Percentiles rank a stretch among this genome's conserved stretches.
These are phyloP conservation scores for Vigna nakashimae DNA, from an alignment of 306 rosid genomes.

Conservation along the genomic window DNA sequence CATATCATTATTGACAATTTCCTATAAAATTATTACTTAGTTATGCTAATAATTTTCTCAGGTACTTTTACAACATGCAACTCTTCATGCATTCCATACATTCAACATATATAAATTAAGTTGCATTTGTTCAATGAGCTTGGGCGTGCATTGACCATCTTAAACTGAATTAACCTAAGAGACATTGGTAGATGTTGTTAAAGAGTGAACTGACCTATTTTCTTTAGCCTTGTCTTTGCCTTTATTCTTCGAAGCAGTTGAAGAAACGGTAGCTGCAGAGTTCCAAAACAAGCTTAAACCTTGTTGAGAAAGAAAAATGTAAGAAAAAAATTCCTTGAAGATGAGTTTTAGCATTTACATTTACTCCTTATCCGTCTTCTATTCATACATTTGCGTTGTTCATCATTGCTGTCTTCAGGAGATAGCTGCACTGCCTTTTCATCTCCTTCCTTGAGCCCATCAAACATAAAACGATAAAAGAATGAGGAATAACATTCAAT, in stretches of 20 bases:
- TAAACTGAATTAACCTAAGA: neutral
- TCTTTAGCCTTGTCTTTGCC: conserved; percentile 63
- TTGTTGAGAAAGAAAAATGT: neutral
- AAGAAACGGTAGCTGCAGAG: conserved; percentile 69
- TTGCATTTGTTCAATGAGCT: neutral
- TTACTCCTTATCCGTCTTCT: conserved; percentile 65
- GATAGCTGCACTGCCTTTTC: conserved; percentile 40
- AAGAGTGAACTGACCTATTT: conserved; percentile 63
- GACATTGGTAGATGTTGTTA: neutral
- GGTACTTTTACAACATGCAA: neutral
- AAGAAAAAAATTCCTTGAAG: neutral
- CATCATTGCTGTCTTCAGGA: conserved; percentile 43
- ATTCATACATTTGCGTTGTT: conserved; percentile 43
- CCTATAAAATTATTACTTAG: conserved; percentile 5
- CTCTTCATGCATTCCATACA: conserved; percentile 1
- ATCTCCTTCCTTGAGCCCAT: conserved; percentile 58
- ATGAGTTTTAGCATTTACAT: conserved; percentile 57
- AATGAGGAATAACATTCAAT: conserved; percentile 31
- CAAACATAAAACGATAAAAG: conserved; percentile 34
- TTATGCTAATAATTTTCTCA: conserved; percentile 26
- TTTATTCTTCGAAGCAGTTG: conserved; percentile 52
- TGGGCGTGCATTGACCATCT: neutral
- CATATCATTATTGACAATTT: neutral
- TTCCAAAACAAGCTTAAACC: conserved; percentile 21
- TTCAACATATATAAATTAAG: conserved; percentile 4